These are phyloP conservation scores for Strobilomyces dryophilus DNA, from an alignment of 768 basidiomycete genomes.

Conservation along the genomic window DNA sequence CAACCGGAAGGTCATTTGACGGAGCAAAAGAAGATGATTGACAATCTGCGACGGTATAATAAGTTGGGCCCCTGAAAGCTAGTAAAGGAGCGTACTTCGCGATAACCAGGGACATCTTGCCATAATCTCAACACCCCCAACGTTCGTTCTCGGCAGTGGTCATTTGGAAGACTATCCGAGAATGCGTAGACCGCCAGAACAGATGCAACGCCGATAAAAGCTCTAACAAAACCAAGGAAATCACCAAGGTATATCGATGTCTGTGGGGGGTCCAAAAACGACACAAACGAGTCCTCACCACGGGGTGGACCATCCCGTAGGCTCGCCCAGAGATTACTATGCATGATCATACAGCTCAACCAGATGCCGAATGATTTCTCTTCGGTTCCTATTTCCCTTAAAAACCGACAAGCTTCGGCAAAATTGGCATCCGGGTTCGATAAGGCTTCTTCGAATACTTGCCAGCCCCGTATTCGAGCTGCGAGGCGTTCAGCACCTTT, in stretches of 20 bases:
- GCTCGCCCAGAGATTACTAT: slow-evolving; percentile 42
- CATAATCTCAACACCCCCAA: slow-evolving; percentile 48
- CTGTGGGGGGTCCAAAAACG: slow-evolving; percentile 34
- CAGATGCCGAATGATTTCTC: slow-evolving; percentile 71
- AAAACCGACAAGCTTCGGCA: slow-evolving; percentile 40
- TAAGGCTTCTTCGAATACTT: slow-evolving; percentile 56
- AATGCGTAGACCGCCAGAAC: slow-evolving; percentile 74
- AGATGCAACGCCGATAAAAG: slow-evolving; percentile 61
- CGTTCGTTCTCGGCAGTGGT: slow-evolving; percentile 58
- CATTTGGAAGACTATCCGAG: slow-evolving; percentile 72
- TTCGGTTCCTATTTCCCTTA: slow-evolving; percentile 59
- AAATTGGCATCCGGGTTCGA: slow-evolving; percentile 52
- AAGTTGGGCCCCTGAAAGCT: slow-evolving; percentile 15
- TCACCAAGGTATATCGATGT: slow-evolving; percentile 43
- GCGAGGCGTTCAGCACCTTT: slow-evolving; percentile 45
- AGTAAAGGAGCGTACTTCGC: slow-evolving; percentile 47
- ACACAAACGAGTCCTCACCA: slow-evolving; percentile 32
- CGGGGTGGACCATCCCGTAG: slow-evolving; percentile 14
- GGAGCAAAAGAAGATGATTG: slow-evolving; percentile 66
- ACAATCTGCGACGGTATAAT: slow-evolving; percentile 49
- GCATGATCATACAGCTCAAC: slow-evolving; percentile 65
- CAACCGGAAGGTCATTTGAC: slow-evolving; percentile 68
- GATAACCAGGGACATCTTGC: slow-evolving; percentile 57
- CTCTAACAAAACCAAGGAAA: slow-evolving; percentile 61
- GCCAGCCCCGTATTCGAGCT: slow-evolving; percentile 55